Base-by-base conservation (phyloP, 164 flowering plant species). In the Santalum album region DNA sequence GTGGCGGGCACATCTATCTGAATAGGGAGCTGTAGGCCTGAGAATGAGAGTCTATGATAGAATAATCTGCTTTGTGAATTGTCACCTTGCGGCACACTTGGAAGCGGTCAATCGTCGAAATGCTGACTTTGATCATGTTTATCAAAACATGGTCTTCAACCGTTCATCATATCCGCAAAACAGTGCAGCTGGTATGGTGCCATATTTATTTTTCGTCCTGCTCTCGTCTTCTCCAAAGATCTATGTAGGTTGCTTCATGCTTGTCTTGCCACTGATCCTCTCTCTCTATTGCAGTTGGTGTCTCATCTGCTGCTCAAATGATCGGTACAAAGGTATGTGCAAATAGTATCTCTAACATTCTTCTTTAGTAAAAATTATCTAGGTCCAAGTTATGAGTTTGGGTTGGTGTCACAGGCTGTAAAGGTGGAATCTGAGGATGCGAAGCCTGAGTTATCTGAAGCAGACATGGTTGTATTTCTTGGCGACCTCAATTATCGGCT, bases 401-500 rank as follows among this genome's bases (percentile, higher is more conserved):
- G 25, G 24, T 45, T 45, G 14, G 0, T 9, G 25, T 45, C 25
- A 20, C 79, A 84, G 84, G 69, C 77, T 59, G 54, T 52, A 16
- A 69, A 60, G 46, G 42, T 32, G 49, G 70, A 65, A 29, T 24
- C 78, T 36, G 88, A 78, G 45, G 96, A 86, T 26, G 64, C 63
- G 47, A 84, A 55, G 57, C 82, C 90, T 43, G 99, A 94, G 54
- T 72, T 94, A 53, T 69, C 96, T 54, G 96, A 94, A 57, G 92
- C 97, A 46, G 99, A 94, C 68, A 75, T 90, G 95, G 72, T 94
- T 17, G 71, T 84, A 36, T 90, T 90, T 69, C 75, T 79, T 53
- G 99, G 99, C 26, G 99, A 94, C 62, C 87, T 94, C 54, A 94
- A 90, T 58, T 94, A 94, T 65, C 79, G 99, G 51, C 96, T 94